A percentile compares a stretch with the other conserved stretches of the same genome.
These are phyloP conservation scores for Marasmius fiardii DNA, from an alignment of 1,284 basidiomycete genomes.

Conservation along the genomic window DNA sequence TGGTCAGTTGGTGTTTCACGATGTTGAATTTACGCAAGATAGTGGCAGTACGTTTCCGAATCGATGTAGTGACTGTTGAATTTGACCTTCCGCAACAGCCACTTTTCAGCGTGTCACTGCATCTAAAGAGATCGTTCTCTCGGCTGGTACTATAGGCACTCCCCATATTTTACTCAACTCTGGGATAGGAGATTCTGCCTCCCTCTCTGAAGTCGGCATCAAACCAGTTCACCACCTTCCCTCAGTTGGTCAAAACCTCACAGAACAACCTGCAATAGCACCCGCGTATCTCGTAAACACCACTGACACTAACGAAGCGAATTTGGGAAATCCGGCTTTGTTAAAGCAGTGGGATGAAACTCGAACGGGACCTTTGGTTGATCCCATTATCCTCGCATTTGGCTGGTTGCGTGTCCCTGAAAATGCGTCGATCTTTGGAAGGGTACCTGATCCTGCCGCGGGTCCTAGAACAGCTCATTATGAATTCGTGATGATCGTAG, in stretches of 20 bases:
- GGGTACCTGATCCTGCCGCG: slow-evolving; percentile 11
- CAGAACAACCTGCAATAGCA: slow-evolving; percentile 29
- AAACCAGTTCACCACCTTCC: slow-evolving; percentile 21
- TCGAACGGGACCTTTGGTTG: slow-evolving; percentile 22
- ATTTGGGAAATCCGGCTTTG: slow-evolving; percentile 18
- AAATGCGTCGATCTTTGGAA: slow-evolving; percentile 13
- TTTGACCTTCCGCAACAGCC: not conserved
- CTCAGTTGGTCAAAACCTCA: slow-evolving; percentile 32
- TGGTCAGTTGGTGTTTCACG: slow-evolving; percentile 1
- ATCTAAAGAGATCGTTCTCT: slow-evolving; percentile 24
- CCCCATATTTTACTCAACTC: slow-evolving; percentile 31
- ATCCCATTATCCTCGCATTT: slow-evolving; percentile 17
- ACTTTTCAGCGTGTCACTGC: slow-evolving; percentile 10
- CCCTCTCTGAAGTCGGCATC: slow-evolving; percentile 25
- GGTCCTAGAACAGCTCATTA: slow-evolving; percentile 13
- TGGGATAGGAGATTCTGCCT: slow-evolving; percentile 26
- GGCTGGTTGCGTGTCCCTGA: slow-evolving; percentile 22
- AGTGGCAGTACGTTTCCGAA: slow-evolving; percentile 19
- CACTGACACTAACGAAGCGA: slow-evolving; percentile 20
- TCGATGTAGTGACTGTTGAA: too few relatives aligned
- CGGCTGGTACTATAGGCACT: slow-evolving; percentile 22
- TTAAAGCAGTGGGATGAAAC: slow-evolving; percentile 18
- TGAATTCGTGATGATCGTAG: slow-evolving; percentile 13
- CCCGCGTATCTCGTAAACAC: slow-evolving; percentile 21
- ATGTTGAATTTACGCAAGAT: slow-evolving; percentile 12